Base-by-base conservation (phyloP, 2,329 filamentous ascomycete genomes). In the Stemphylium lycopersici region DNA sequence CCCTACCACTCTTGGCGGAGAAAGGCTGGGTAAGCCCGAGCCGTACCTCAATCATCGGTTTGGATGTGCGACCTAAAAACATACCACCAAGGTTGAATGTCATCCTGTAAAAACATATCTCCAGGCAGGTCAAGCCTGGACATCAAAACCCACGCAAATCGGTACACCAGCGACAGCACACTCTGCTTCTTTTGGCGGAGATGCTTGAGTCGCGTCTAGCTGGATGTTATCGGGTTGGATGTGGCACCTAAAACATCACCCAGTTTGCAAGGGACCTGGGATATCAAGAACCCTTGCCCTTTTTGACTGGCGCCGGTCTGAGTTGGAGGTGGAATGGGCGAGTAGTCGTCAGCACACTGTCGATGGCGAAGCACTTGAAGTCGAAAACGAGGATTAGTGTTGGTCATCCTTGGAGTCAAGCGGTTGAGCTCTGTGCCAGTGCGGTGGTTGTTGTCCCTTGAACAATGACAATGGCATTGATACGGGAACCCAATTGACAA, bases 91-190 rank as follows among this genome's bases (percentile, higher is more conserved):
- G 38, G 46, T 42, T 36, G 46, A 42, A 42, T 33, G 38, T 22
- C 12, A 41, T 26, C 46, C 38, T 22, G 11, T 34, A 41, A 32
- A 49, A 49, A 16, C 31, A 26, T 33, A 2, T 49, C 18, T 15
- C 46, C 31, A 41, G 46, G 46, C 46, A 41, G 38, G 46, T 49
- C 22, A 49, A 49, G 29, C 38, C 38, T 46, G 43, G 24, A 15
- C 13, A 40, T 33, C 22, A 48, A 48, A 32, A 48, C 36, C 36
- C 36, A 48, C n/a, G 37, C 45, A 15, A 24, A 29, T 29, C 26
- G 32, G 22, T 31, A 37, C 15, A 37, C 36, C 20, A 32, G 24
- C 37, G 29, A 39, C 36, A 18, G 34, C 26, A 11, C 4, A 34
- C 15, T n/a, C n/a, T 13, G 10, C 24, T 12, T 16, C 32, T 47